Conservation (phyloP, 1,139 yeast species). For the Suhomyces anneliseae region DNA sequence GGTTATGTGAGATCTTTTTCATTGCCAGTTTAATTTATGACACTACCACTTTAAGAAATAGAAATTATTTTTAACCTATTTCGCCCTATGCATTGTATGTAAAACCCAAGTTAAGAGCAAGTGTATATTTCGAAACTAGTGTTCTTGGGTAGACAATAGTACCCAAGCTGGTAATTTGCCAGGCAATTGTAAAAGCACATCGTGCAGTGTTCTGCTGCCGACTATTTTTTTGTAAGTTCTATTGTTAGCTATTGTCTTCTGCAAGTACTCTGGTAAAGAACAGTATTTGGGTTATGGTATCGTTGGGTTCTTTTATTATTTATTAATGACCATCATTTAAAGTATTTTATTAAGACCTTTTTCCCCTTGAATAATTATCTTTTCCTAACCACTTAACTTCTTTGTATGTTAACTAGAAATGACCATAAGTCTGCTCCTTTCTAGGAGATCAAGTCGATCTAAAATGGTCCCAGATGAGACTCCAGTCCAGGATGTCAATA, state of each 20-base stretch:
- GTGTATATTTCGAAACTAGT: not conserved
- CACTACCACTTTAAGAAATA: not conserved
- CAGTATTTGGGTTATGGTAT: not conserved
- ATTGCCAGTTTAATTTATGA: not conserved
- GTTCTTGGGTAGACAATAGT: not conserved
- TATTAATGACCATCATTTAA: not conserved
- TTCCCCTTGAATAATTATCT: not conserved
- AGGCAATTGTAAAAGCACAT: not conserved
- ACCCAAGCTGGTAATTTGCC: not conserved
- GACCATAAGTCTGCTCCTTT: slow-evolving; percentile 6
- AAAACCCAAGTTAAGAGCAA: not conserved
- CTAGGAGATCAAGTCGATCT: slow-evolving; percentile 3
- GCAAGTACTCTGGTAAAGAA: not conserved
- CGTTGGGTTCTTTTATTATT: not conserved
- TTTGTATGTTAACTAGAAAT: not conserved
- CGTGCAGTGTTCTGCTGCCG: not conserved
- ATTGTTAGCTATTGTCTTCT: not conserved
- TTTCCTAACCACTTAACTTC: not conserved
- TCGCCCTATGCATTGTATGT: not conserved
- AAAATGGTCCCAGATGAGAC: not conserved
- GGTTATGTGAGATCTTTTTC: no score
- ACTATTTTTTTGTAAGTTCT: not conserved
- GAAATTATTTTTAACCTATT: no score
- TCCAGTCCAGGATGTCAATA: not conserved
- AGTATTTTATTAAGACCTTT: not conserved